Evolutionary conservation across 2,329 filamentous ascomycete genomes (phyloP).

Genomic region (Beauveria rudraprayagi): DNA sequence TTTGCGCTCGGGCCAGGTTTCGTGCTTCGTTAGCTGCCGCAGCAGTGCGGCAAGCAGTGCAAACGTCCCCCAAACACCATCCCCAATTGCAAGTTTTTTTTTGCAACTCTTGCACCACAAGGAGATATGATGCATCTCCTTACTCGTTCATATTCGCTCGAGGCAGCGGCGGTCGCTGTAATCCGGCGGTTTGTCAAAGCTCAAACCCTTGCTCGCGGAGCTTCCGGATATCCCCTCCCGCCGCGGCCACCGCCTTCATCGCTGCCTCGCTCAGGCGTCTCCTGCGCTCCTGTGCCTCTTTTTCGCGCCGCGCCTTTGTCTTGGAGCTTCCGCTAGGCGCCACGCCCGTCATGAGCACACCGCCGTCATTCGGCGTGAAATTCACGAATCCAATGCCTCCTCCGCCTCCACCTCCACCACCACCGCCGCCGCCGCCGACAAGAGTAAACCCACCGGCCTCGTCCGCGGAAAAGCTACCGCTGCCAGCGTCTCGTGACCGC

Average conservation of each 20-base stretch:
- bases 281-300: constrained; percentile 74
- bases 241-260: constrained; percentile 59
- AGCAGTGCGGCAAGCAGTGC: not conserved
- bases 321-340: constrained; percentile 87
- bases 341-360: constrained; percentile 77
- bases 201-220: constrained; percentile 43
- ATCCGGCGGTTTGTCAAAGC: constrained; percentile 21
- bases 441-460: constrained; percentile 18
- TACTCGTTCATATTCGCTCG: not conserved
- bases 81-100: too few relatives aligned
- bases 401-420: constrained; percentile 17
- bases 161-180: not conserved
- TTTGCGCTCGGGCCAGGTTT: not conserved
- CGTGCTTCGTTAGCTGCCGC: not conserved
- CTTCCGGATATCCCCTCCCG: constrained; percentile 57
- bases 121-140: too few relatives aligned
- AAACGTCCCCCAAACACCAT: too few relatives aligned
- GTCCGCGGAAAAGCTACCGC: constrained; percentile 15
- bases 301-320: constrained; percentile 87
- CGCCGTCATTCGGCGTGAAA: constrained; percentile 73
- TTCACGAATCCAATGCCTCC: constrained; percentile 63
- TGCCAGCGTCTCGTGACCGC: constrained; percentile 28
- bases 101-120: too few relatives aligned
- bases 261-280: constrained; percentile 60
- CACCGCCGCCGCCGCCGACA: constrained; percentile 18